A percentile compares a stretch with the other conserved stretches of the same genome.
Conservation (phyloP, 2,329 filamentous ascomycete species). For the Colletotrichum navitas region DNA sequence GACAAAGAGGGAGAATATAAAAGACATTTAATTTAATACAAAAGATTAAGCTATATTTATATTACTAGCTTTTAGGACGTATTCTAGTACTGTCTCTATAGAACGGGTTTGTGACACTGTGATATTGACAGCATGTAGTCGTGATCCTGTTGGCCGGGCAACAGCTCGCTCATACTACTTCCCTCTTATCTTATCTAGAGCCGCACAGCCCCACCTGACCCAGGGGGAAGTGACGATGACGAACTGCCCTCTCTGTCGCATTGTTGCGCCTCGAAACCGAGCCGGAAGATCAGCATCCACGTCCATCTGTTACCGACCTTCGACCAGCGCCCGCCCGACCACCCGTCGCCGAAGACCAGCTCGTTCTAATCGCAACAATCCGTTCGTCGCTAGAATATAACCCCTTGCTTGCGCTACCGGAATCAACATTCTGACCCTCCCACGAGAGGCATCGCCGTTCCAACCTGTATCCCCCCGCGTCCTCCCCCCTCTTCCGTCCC, state of each 20-base stretch:
- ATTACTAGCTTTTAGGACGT: too few relatives aligned
- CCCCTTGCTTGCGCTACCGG: not conserved
- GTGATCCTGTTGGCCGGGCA: not conserved
- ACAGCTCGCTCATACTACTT: not conserved
- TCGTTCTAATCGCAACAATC: not conserved
- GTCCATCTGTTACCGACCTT: conserved; percentile 12
- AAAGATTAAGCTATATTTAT: not conserved
- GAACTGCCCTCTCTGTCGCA: conserved; percentile 22
- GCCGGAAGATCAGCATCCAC: conserved; percentile 28
- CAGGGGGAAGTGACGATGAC: conserved; percentile 19
- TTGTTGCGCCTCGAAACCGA: conserved; percentile 37
- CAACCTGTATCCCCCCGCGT: not conserved
- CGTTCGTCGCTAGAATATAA: not conserved
- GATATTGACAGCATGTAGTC: not conserved
- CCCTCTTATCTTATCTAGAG: conserved; percentile 18
- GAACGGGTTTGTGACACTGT: too few relatives aligned
- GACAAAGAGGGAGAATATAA: not conserved
- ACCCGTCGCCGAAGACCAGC: conserved; percentile 26
- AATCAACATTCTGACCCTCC: not conserved
- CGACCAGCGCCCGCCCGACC: conserved; percentile 21
- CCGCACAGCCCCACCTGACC: conserved; percentile 12
- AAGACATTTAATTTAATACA: not conserved
- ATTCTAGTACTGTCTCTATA: too few relatives aligned
- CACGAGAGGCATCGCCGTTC: not conserved
- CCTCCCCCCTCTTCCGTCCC: not conserved